Evolutionary conservation across 2,329 filamentous ascomycete genomes (phyloP), one percentile per base, ranked within the genome.

Genomic region (Penicillium digitatum): DNA sequence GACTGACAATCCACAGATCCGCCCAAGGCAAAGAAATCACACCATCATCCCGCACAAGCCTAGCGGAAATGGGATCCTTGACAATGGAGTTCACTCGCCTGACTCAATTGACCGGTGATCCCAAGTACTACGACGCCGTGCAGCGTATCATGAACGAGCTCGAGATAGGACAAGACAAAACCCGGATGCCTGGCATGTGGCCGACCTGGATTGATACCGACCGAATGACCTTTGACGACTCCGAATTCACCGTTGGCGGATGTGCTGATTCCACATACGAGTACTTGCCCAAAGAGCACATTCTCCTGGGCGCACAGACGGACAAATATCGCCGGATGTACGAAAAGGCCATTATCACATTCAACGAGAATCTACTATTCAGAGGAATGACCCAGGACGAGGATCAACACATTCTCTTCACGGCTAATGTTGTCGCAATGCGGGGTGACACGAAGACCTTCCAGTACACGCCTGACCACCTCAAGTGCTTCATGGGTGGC

Each of bases 41-140:
- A 81, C 82, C 26, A 77, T 86, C 64, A 79, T 83, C 11, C 82
- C 85, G 69, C 78, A 83, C 52, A 82, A 87, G 87, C 63, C 74
- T 87, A 62, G 83, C 81, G 57, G 89, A 94, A 72, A 70, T 94
- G 24, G 92, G 87, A 0, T 89, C 89, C 10, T 76, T 96, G 60
- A 87, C 86, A n/a, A 81, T 96, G 77, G 92, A 96, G 71, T 96
- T 96, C 72, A 96, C 90, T 0, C 83, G 91, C 11, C 80, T 96
- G 32, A 88, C 91, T 5, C 92, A 96, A 72, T 78, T 96, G 56
- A 96, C 91, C 0, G 82, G 84, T 32, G 81, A 94, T 57, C 76
- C 86, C 54, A 92, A 87, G 69, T 96, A 94, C 74, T 96, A 93
- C 68, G 92, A 96, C 72, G 92, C 91, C 20, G 81, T 95, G 46